Base-by-base conservation (phyloP, 129 eudicot species). In the Artemisia argyi region DNA sequence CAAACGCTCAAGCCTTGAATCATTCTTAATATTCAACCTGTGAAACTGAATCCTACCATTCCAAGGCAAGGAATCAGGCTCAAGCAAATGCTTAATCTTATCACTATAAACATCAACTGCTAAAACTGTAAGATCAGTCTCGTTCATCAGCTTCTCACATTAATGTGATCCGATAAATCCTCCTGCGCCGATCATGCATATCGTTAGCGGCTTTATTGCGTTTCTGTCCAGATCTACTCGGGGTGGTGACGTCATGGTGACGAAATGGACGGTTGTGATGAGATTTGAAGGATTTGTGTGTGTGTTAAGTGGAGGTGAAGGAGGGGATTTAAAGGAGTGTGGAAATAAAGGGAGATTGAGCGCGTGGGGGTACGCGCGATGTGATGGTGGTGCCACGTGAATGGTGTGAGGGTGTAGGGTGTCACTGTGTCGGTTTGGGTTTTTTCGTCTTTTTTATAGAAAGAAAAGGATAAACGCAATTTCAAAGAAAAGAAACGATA, bases 111-210 rank as follows among this genome's bases (percentile, higher is more conserved):
- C 98, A 52, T 94, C 98, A 18, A 94, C 98, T 9, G 97, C 98
- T 64, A 90, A 71, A 32, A 94, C 89, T 46, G 74, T 90, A 81
- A 90, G 98, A 46, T 82, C 77, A 18, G 97, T 94, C 76, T 94
- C 96, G 22, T 80, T 15, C 90, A 94, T 74, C 75, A 94, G 66
- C 73, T 90, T 94, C 89, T 94, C 97, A 75, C 98, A 94, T 69
- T 90, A 84, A 71, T 94, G 98, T 32, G 98, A 94, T 8, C 98
- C 98, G 32, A 94, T 94, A 91, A 94, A 94, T 12, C 98, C 98
- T 60, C 98, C 98, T 68, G 97, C 97, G 1, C 98, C 98, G 47
- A 94, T 94, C 97, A 90, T 90, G 84, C 98, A 94, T 73, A 90
- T 94, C 4, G 98, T 90, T 0, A 94, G 76, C 76, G 91, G 84